Evolutionary conservation across 306 rosid genomes (phyloP).

Genomic region (Castanea mollissima): DNA sequence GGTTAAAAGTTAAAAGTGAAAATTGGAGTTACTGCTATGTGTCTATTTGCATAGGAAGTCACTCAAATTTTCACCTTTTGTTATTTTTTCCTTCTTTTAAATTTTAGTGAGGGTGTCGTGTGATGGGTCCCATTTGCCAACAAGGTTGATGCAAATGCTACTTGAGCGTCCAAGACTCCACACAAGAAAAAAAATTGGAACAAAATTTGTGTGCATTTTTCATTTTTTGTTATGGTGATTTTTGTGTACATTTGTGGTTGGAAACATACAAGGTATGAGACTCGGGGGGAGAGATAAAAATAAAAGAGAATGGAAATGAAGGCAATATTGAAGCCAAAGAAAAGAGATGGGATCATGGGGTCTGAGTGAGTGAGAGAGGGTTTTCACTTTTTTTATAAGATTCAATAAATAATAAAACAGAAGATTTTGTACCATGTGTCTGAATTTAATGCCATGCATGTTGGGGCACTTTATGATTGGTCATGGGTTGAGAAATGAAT

Average conservation of each 20-base stretch:
- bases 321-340: neutral
- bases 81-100: conserved; percentile 1
- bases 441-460: conserved; percentile 11
- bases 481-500: conserved; percentile 8
- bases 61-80: conserved; percentile 22
- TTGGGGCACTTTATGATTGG: conserved; percentile 17
- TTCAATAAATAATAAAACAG: conserved; percentile 17
- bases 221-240: conserved; percentile 2
- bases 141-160: conserved; percentile 20
- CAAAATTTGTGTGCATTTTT: conserved; percentile 10
- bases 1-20: conserved; percentile 4
- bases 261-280: neutral
- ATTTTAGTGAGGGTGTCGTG: conserved; percentile 20
- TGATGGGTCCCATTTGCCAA: conserved; percentile 34
- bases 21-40: neutral
- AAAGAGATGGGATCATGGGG: neutral
- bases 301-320: neutral
- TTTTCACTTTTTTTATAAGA: neutral
- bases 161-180: conserved; percentile 39
- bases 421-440: neutral
- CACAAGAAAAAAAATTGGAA: conserved; percentile 28
- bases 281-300: conserved; percentile 3
- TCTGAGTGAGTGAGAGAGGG: neutral
- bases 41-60: neutral
- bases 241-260: conserved; percentile 12